Conservation (phyloP, 2,329 filamentous ascomycete species). For the Aspergillus sclerotialis region DNA sequence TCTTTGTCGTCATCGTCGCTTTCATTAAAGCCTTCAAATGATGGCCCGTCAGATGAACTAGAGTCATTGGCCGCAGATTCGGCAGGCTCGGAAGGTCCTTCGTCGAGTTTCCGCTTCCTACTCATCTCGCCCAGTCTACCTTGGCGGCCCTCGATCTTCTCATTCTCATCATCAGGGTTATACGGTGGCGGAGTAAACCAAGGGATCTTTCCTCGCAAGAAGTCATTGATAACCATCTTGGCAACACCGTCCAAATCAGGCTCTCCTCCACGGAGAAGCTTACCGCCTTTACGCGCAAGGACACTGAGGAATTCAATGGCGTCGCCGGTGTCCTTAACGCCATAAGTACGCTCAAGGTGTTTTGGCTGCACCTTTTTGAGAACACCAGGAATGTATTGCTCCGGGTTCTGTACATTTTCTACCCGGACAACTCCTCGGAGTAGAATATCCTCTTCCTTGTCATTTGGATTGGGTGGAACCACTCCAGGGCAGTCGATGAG, state of each 20-base stretch:
- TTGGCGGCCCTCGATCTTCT: constrained; percentile 60
- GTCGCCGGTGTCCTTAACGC: constrained; percentile 70
- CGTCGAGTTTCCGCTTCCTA: constrained; percentile 67
- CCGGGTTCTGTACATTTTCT: constrained; percentile 92
- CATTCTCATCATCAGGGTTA: constrained; percentile 43
- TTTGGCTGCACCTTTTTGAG: constrained; percentile 72
- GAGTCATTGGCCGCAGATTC: constrained; percentile 26
- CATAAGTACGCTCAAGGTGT: constrained; percentile 90
- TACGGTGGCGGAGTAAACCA: constrained; percentile 85
- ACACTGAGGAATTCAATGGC: constrained; percentile 78
- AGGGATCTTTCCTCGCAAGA: constrained; percentile 87
- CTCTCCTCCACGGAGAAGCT: constrained; percentile 85
- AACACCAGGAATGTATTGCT: constrained; percentile 87
- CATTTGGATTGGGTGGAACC: constrained; percentile 77
- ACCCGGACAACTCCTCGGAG: constrained; percentile 87
- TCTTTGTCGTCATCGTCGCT: constrained; percentile 37
- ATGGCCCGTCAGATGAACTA: constrained; percentile 23
- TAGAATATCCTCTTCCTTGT: constrained; percentile 80
- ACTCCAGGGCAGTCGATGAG: constrained; percentile 96
- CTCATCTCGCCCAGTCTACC: constrained; percentile 79
- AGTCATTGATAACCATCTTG: constrained; percentile 95
- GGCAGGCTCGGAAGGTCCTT: constrained; percentile 33
- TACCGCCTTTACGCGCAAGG: constrained; percentile 77
- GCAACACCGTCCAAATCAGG: constrained; percentile 91
- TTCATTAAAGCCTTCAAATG: constrained; percentile 32